Evolutionary conservation across 2,329 filamentous ascomycete species (phyloP), one percentile per base, ranked within the genome.

Genomic region (Colletotrichum chlorophyti): DNA sequence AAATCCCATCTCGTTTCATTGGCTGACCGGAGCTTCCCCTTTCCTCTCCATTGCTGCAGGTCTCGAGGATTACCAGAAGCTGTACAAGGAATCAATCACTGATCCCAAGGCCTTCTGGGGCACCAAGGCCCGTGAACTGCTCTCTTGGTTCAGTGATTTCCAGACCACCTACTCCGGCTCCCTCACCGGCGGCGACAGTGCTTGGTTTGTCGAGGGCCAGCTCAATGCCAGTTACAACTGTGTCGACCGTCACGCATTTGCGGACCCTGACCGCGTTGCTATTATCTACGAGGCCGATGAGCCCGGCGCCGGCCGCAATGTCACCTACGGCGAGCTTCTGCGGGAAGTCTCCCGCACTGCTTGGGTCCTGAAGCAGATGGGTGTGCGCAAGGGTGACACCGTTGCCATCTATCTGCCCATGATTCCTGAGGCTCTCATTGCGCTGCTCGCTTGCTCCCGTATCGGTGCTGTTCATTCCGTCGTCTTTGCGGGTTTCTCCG

Each of bases 211-310:
- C 61, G 95, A 97, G 79, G 95, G 95, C 65, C 86, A 89, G 68
- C 82, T 99, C 70, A 99, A 99, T 70, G 95, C 95, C 63, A 95
- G 91, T 24, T 98, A 93, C 86, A 99, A 99, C 82, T 96, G 93
- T 71, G 89, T 99, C 64, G 95, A 99, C 72, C 91, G 95, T 62
- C 94, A 98, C 76, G 95, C 95, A n/a, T 85, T 96, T 77, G 93
- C 93, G 78, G 88, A 97, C 77, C 95, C 95, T 43, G 80, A 98
- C 79, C 92, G 90, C 78, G 87, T 95, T 43, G 95, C 95, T 73
- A 96, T 99, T 78, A 97, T 98, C 79, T 99, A 98, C 81, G 95
- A 99, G 81, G 94, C 93, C 61, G 95, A 99, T 70, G 95, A 99
- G 77, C 86, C 89, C 37, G 83, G 78, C 51, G 90, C 96, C 72